Base-by-base conservation (phyloP, 148 eudicot species). In the Polygonum aviculare region DNA sequence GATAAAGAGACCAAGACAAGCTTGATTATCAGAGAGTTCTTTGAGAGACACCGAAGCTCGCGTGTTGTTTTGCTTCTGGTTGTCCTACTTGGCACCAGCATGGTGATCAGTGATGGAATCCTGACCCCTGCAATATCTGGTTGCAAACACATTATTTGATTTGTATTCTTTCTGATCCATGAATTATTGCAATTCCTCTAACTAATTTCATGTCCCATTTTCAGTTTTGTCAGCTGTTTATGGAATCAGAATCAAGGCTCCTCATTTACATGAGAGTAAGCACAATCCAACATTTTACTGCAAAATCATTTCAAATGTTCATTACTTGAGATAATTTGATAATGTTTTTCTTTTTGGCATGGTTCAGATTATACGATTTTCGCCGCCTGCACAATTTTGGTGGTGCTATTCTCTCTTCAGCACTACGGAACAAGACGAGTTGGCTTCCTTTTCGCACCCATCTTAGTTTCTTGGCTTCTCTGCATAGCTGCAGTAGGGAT, bases 41-140 rank as follows among this genome's bases (percentile, higher is more conserved):
- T 86, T 51, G 86, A 83, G 72, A 78, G 52, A 26, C 80, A 82
- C 74, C 79, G 74, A 47, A 75, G 71, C 50, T 81, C 86, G 1
- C 86, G 83, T 7, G 74, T 84, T 51, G 50, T 84, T 73, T 50
- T 86, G 82, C 80, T 86, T 26, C 77, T 86, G 16, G 81, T 84
- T 76, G 85, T 82, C 62, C 79, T 84, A 21, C 79, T 86, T 14
- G 89, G 89, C 7, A 86, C 85, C 39, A 80, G 87, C 75, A 84
- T 86, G 89, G 84, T 86, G 31, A 82, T 86, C 65, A 83, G 89
- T 65, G 87, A 86, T 84, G 89, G 89, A 31, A 80, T 86, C 59
- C 79, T 86, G 16, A 86, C 82, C n/a, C 89, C 89, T 50, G 70
- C 89, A 77, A 86, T 86, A 81, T 86, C 89, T 21, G 89, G 89